phyloP scores from a whole-genome alignment of 176 grass and related monocot genomes.

The Areca catechu region DNA sequence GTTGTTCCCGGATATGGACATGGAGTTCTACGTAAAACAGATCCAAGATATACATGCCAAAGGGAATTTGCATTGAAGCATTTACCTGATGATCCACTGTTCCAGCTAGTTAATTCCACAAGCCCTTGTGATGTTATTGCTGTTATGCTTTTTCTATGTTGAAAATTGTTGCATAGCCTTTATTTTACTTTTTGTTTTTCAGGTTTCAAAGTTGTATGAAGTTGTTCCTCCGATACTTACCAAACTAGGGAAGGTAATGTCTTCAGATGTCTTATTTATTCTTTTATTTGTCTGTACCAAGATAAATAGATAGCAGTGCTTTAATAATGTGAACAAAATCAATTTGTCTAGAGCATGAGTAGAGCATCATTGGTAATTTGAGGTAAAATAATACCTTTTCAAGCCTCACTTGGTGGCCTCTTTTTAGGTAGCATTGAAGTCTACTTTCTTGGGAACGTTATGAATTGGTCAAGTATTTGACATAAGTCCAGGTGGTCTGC shows the following conservation, averaged over 20 bases:
- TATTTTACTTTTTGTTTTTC: constrained; percentile 6
- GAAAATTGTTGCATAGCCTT: not conserved
- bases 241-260: constrained; percentile 80
- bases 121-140: no score
- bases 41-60: constrained; percentile 96
- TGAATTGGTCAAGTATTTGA: no score
- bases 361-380: no score
- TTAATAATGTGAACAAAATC: no score
- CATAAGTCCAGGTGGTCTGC: no score
- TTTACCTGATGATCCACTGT: constrained; percentile 91
- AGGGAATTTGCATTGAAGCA: constrained; percentile 95
- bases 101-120: constrained; percentile 61
- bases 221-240: constrained; percentile 94
- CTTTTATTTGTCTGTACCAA: not conserved
- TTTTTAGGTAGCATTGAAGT: no score
- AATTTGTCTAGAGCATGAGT: no score
- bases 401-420: no score
- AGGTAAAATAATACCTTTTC: no score
- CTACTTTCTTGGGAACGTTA: no score
- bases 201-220: constrained; percentile 99
- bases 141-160: no score
- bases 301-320: no score
- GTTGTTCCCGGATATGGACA: constrained; percentile 97
- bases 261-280: not conserved
- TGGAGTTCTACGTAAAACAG: constrained; percentile 91